phyloP scores from a whole-genome alignment of 441 rosid species.

The Gossypium davidsonii region DNA sequence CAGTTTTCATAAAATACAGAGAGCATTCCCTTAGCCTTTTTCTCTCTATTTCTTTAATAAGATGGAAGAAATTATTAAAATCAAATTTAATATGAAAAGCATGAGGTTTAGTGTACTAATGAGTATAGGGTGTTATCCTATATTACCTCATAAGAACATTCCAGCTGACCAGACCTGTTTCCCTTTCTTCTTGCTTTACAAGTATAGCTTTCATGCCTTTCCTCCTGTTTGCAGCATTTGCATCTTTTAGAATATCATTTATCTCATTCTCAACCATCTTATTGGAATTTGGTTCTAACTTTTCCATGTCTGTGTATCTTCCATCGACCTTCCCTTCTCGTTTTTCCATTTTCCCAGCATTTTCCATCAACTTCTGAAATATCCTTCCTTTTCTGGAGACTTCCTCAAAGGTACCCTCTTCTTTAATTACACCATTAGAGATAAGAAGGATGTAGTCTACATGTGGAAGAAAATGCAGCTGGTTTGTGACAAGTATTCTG shows the following conservation, averaged over 20 bases:
- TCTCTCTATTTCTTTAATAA: background rate
- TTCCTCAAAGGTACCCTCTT: conserved; percentile 88
- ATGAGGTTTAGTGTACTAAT: background rate
- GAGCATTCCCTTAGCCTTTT: no score
- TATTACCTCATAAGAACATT: conserved; percentile 74
- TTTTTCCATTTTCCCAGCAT: conserved; percentile 91
- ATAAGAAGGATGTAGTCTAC: conserved; percentile 76
- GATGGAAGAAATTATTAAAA: background rate
- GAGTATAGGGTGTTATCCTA: background rate
- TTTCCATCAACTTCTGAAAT: conserved; percentile 88
- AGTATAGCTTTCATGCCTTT: conserved; percentile 68
- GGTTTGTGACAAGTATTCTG: conserved; percentile 91
- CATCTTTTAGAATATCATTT: conserved; percentile 28
- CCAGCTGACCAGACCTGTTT: conserved; percentile 86
- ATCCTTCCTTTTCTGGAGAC: conserved; percentile 59
- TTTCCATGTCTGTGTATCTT: conserved; percentile 23
- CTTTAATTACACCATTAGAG: conserved; percentile 72
- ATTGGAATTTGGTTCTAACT: conserved; percentile 29
- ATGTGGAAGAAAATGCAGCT: conserved; percentile 94
- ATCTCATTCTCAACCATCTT: conserved; percentile 16
- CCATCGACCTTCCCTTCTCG: conserved; percentile 23
- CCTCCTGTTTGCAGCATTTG: conserved; percentile 35
- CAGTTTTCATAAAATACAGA: no score
- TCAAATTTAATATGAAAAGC: background rate
- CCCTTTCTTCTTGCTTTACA: conserved; percentile 84